Percentiles rank a stretch among this genome's conserved stretches.
Evolutionary conservation across 169 alveolate genomes (phyloP).

Genomic region (Plasmodium chabaudi): DNA sequence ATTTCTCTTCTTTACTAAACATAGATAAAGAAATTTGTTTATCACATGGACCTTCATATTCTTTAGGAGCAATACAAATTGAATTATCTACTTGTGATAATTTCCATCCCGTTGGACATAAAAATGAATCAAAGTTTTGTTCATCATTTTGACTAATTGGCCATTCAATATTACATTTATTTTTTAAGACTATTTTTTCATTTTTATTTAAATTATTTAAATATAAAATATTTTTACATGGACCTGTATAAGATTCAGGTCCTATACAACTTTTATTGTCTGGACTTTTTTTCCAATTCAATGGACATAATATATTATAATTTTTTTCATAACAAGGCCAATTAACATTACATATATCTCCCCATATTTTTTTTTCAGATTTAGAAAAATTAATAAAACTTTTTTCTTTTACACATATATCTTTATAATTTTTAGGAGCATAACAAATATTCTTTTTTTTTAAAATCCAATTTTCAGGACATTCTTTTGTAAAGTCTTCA

Average conservation of each 20-base stretch:
- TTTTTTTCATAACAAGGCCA: constrained; percentile 82
- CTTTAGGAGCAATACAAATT: constrained; percentile 23
- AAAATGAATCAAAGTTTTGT: background rate
- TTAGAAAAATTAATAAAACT: constrained; percentile 77
- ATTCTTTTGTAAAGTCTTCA: constrained; percentile 15
- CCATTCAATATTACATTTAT: constrained; percentile 78
- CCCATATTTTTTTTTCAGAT: constrained; percentile 77
- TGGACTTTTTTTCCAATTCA: constrained; percentile 78
- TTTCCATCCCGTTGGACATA: constrained; percentile 76
- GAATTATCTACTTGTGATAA: constrained; percentile 5
- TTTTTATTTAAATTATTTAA: constrained; percentile 39
- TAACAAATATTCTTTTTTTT: constrained; percentile 78
- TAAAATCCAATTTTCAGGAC: constrained; percentile 57
- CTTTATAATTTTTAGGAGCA: constrained; percentile 77
- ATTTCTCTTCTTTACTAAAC: constrained; percentile 65
- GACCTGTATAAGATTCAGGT: constrained; percentile 79
- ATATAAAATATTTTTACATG: constrained; percentile 70
- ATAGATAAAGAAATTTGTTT: constrained; percentile 35
- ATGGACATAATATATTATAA: constrained; percentile 34
- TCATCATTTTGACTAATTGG: constrained; percentile 20
- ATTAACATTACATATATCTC: constrained; percentile 75
- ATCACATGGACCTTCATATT: constrained; percentile 75
- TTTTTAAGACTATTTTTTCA: constrained; percentile 32
- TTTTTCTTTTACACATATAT: constrained; percentile 78
- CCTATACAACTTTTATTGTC: constrained; percentile 77